A percentile compares a stretch with the other conserved stretches of the same genome.
These are phyloP conservation scores for Lasiodiplodia citricola DNA, from an alignment of 2,329 filamentous ascomycete species.

Conservation along the genomic window DNA sequence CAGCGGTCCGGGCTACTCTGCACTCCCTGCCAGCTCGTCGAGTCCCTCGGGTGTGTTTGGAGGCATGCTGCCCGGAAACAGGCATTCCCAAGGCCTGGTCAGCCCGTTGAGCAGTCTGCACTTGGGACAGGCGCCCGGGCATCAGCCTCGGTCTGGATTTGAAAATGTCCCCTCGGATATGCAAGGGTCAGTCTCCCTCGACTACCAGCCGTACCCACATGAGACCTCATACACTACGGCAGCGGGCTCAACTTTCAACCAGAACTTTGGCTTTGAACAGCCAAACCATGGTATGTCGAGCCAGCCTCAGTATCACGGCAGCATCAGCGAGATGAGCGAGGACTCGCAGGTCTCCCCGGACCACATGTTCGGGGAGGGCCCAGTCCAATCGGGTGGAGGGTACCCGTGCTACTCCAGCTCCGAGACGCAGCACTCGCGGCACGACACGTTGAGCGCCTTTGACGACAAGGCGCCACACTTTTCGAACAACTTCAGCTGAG, in stretches of 20 bases:
- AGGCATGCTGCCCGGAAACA: conserved; percentile 5
- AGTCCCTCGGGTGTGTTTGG: conserved; percentile 7
- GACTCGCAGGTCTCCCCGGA: conserved; percentile 20
- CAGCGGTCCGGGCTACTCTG: not conserved
- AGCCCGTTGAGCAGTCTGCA: conserved; percentile 21
- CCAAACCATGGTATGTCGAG: conserved; percentile 11
- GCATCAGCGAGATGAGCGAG: conserved; percentile 21
- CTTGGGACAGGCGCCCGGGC: conserved; percentile 6
- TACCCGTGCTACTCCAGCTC: conserved; percentile 12
- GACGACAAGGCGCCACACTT: conserved; percentile 24
- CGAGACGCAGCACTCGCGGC: conserved; percentile 18
- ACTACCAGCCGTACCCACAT: conserved; percentile 16
- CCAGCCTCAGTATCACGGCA: conserved; percentile 13
- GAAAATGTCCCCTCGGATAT: conserved; percentile 10
- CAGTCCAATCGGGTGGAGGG: not conserved
- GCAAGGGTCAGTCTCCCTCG: conserved; percentile 16
- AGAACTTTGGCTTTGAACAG: conserved; percentile 23
- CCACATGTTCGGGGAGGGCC: conserved; percentile 3
- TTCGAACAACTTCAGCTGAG: conserved; percentile 24
- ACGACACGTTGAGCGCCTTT: conserved; percentile 21
- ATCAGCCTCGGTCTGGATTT: conserved; percentile 13
- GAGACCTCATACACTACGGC: conserved; percentile 17
- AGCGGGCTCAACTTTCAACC: conserved; percentile 5
- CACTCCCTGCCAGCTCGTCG: conserved; percentile 7
- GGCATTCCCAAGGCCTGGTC: conserved; percentile 16